These are phyloP conservation scores for Seminavis robusta DNA, from an alignment of 108 stramenopile genomes.

Conservation along the genomic window DNA sequence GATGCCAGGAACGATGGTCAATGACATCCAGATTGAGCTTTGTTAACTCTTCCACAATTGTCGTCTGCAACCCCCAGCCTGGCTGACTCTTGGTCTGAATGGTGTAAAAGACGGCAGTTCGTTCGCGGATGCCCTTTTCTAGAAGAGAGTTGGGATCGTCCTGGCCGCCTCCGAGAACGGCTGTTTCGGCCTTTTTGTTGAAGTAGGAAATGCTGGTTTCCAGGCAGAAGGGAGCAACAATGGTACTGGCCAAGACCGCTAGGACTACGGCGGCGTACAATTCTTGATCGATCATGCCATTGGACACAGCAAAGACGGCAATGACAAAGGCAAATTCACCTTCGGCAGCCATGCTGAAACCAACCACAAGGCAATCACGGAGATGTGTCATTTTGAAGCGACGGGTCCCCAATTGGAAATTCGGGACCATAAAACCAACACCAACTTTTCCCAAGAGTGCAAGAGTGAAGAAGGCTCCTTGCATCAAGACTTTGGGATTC, in stretches of 20 bases:
- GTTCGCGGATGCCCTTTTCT: too few species aligned
- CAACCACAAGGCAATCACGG: constrained; percentile 61
- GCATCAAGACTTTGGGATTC: constrained; percentile 19
- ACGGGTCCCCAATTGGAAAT: constrained; percentile 39
- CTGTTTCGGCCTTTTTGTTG: too few species aligned
- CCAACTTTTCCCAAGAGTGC: constrained; percentile 22
- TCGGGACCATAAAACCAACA: constrained; percentile 32
- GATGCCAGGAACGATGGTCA: constrained; percentile 32
- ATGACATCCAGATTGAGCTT: constrained; percentile 34
- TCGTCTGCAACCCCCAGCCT: constrained; percentile 32
- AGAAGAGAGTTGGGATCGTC: constrained; percentile 3
- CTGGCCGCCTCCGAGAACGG: constrained; percentile 17
- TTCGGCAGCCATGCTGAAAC: constrained; percentile 76
- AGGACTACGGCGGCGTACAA: constrained; percentile 70
- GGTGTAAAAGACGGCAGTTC: constrained; percentile 15
- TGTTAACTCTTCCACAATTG: constrained; percentile 15
- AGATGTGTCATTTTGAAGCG: constrained; percentile 31
- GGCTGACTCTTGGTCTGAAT: constrained; percentile 27
- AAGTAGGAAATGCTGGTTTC: too few species aligned
- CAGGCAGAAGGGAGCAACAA: constrained; percentile 1
- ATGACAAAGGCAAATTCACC: constrained; percentile 84
- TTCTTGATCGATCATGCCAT: constrained; percentile 45
- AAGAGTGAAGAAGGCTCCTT: constrained; percentile 25
- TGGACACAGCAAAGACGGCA: constrained; percentile 58
- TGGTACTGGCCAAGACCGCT: neutral